Evolutionary conservation across 129 eudicot genomes (phyloP).

Genomic region (Kitagawia praeruptora): DNA sequence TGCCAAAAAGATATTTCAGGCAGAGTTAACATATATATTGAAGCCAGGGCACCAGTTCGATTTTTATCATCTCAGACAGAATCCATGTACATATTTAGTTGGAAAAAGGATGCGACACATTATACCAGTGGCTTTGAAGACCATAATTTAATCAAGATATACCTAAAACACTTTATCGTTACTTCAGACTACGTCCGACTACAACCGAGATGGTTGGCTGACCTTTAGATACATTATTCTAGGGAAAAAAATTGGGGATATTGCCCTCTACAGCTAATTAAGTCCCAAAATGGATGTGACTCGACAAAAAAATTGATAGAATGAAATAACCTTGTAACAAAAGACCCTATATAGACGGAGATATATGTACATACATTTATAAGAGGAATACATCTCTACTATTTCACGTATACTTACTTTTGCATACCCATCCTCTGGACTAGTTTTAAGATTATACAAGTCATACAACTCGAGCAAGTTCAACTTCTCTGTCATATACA

Average conservation of each 20-base stretch:
- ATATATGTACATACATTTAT: neutral
- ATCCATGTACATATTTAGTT: neutral
- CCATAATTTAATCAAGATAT: neutral
- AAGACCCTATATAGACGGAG: slow-evolving; percentile 2
- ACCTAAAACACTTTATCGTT: neutral
- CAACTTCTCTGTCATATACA: neutral
- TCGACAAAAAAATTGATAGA: neutral
- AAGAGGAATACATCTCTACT: slow-evolving; percentile 1
- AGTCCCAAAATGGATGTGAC: too few relatives aligned
- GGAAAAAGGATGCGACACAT: neutral
- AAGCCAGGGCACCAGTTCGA: neutral
- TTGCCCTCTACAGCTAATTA: neutral
- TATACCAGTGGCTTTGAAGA: neutral
- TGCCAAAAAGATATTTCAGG: neutral
- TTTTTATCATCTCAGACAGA: neutral
- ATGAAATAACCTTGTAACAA: neutral
- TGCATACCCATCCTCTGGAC: neutral
- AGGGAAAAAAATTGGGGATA: neutral
- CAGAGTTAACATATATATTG: neutral
- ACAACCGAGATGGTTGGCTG: neutral
- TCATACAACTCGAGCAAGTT: neutral
- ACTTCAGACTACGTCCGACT: neutral
- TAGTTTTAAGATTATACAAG: neutral
- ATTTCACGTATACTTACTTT: neutral
- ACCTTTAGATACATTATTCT: neutral